Evolutionary conservation across 345 rosid species (phyloP).

Genomic region (Corchorus capsularis): DNA sequence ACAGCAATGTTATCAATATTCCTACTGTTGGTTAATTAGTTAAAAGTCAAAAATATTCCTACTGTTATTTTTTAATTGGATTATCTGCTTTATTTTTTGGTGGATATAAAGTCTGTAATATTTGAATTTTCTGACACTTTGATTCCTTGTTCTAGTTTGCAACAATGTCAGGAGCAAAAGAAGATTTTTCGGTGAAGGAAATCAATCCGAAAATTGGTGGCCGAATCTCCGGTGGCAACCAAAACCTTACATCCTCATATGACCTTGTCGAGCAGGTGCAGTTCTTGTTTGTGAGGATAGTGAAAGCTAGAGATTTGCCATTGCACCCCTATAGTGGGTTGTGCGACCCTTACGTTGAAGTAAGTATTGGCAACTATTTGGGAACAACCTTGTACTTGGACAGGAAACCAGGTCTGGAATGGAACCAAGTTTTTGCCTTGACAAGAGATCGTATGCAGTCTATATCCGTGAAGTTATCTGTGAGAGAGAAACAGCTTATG

Average conservation of each 20-base stretch:
- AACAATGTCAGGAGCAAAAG: not conserved
- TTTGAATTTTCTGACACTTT: not conserved
- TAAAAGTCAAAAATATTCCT: too few relatives aligned
- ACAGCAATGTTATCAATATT: not conserved
- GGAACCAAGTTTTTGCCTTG: too few relatives aligned
- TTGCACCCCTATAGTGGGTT: constrained; percentile 17
- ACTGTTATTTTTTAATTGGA: too few relatives aligned
- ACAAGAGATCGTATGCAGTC: constrained; percentile 7
- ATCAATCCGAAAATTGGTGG: constrained; percentile 35
- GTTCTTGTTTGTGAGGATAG: constrained; percentile 30
- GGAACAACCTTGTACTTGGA: too few relatives aligned
- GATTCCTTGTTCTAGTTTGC: not conserved
- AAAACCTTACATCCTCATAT: constrained; percentile 36
- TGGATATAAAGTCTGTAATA: too few relatives aligned
- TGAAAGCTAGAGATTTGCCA: constrained; percentile 25
- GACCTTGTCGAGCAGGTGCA: constrained; percentile 46
- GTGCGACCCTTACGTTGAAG: constrained; percentile 39
- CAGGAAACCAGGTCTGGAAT: too few relatives aligned
- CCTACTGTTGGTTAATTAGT: too few relatives aligned
- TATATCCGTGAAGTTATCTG: constrained; percentile 41
- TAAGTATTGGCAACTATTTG: not conserved
- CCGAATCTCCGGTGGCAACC: constrained; percentile 18
- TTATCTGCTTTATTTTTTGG: too few relatives aligned
- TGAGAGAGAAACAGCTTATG: constrained; percentile 28
- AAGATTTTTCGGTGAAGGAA: constrained; percentile 40